phyloP scores from a whole-genome alignment of 2,329 filamentous ascomycete genomes.

The Trichoderma arundinaceum region DNA sequence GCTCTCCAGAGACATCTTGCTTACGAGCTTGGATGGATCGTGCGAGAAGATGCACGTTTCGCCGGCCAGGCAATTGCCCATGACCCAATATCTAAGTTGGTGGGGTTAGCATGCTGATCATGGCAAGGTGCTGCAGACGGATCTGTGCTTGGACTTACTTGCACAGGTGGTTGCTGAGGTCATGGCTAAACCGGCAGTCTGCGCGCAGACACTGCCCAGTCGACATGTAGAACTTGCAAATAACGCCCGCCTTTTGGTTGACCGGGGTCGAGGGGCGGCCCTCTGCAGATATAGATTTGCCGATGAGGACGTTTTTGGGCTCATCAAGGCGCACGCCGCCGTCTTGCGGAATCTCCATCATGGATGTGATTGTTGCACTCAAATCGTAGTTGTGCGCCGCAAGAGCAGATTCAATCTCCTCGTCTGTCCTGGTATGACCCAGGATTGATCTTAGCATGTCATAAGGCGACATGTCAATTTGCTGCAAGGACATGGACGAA shows the following conservation, averaged over 20 bases:
- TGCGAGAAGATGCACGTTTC: slow-evolving; percentile 97
- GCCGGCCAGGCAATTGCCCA: slow-evolving; percentile 92
- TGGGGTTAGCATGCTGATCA: slow-evolving; percentile 9
- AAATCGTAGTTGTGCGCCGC: slow-evolving; percentile 91
- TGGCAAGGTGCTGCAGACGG: too few species aligned
- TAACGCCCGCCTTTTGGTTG: slow-evolving; percentile 79
- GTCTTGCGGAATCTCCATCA: slow-evolving; percentile 72
- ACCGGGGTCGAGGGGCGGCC: slow-evolving; percentile 78
- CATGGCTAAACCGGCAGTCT: slow-evolving; percentile 96
- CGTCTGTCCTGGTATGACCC: slow-evolving; percentile 84
- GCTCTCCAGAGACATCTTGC: slow-evolving; percentile 76
- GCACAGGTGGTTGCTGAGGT: slow-evolving; percentile 94
- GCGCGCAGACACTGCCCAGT: slow-evolving; percentile 94
- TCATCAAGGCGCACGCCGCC: slow-evolving; percentile 54
- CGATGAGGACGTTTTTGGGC: slow-evolving; percentile 75
- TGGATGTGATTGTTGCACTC: slow-evolving; percentile 84
- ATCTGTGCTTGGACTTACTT: slow-evolving; percentile 69
- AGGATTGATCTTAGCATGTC: slow-evolving; percentile 97
- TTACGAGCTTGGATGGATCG: slow-evolving; percentile 85
- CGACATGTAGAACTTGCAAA: slow-evolving; percentile 97
- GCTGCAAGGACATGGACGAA: slow-evolving; percentile 62
- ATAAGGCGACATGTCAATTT: slow-evolving; percentile 94
- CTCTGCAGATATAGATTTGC: slow-evolving; percentile 84
- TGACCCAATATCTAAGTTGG: slow-evolving; percentile 83
- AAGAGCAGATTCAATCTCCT: slow-evolving; percentile 91